Evolutionary conservation across 495 filamentous ascomycete species (phyloP), one percentile per base, ranked within the genome.

Genomic region (Pyronema omphalodes): DNA sequence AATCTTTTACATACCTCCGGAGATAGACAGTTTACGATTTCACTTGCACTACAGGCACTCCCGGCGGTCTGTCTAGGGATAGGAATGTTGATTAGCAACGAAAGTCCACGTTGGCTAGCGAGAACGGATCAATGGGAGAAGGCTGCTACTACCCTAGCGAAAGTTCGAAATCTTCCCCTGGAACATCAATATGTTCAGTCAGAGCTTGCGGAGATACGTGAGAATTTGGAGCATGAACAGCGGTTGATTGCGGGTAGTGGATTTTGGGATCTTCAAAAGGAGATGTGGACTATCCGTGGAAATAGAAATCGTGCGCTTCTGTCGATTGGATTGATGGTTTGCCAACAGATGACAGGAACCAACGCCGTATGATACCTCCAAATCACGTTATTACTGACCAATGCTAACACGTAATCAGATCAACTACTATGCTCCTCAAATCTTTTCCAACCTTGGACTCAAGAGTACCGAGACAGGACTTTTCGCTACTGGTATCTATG

Each of bases 351-450:
- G 76, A 82, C 79, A 0, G 78, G 74, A 12, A 78, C 75, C 12
- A 81, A 81, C 57, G 77, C 70, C 11, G 39, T 41, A 69, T 37
- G 29, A 11, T 3, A 51, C n/a, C 23, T 37, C 47, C 12, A 33
- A 35, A 34, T 9, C 8, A 29, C 9, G 35, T 23, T 51, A 15
- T 12, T 18, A 70, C 60, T 50, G 33, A 56, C 46, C 51, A 37
- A 52, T 60, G 44, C 54, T 53, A 48, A 45, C 41, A 9, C 15
- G 62, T 56, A 3, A 12, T 70, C 7, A 41, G 44, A 78, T 78
- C 58, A 85, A 85, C 63, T 82, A 83, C 63, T 84, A 83, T 64
- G 78, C 80, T 3, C 83, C 83, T 0, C 73, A 76, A 44, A 86
- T 88, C 60, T 86, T 86, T 71, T 48, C 63, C 52, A 73, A 72